Percentiles rank a stretch among this genome's conserved stretches.
Evolutionary conservation across 768 basidiomycete species (phyloP).

Genomic region (Cyclocybe cylindracea): DNA sequence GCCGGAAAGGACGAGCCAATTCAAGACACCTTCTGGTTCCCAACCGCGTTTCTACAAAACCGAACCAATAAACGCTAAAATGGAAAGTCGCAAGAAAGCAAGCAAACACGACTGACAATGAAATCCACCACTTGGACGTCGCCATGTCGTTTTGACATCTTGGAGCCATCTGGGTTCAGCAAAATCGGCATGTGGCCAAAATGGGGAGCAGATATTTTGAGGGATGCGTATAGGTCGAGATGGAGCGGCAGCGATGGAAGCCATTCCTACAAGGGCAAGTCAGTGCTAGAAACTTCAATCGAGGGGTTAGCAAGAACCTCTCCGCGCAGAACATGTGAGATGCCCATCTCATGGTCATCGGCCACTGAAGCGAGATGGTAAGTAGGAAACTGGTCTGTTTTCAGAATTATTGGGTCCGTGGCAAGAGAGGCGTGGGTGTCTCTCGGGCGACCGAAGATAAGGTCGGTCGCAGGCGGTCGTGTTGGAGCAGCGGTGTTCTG

Average conservation of each 20-base stretch:
- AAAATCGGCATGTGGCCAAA: constrained; percentile 94
- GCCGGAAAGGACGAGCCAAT: constrained; percentile 94
- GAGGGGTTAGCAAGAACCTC: constrained; percentile 54
- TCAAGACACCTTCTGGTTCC: constrained; percentile 87
- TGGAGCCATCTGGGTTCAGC: constrained; percentile 86
- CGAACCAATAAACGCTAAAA: neutral
- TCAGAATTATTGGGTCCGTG: constrained; percentile 90
- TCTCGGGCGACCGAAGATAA: constrained; percentile 74
- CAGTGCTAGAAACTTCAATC: neutral
- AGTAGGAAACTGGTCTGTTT: constrained; percentile 91
- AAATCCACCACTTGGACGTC: constrained; percentile 88
- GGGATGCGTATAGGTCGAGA: constrained; percentile 81
- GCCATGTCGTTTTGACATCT: constrained; percentile 94
- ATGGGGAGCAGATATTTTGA: constrained; percentile 69
- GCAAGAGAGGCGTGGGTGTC: constrained; percentile 79
- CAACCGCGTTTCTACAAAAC: constrained; percentile 71
- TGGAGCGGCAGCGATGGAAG: constrained; percentile 91
- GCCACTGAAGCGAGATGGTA: constrained; percentile 97
- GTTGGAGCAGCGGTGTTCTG: constrained; percentile 62
- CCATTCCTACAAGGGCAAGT: constrained; percentile 74
- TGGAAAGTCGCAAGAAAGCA: neutral
- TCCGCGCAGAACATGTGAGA: constrained; percentile 93
- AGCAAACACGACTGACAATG: constrained; percentile 52
- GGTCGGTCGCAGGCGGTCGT: constrained; percentile 54
- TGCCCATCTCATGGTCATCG: constrained; percentile 95